Conservation (phyloP, 306 rosid species). For the Bauhinia variegata region DNA sequence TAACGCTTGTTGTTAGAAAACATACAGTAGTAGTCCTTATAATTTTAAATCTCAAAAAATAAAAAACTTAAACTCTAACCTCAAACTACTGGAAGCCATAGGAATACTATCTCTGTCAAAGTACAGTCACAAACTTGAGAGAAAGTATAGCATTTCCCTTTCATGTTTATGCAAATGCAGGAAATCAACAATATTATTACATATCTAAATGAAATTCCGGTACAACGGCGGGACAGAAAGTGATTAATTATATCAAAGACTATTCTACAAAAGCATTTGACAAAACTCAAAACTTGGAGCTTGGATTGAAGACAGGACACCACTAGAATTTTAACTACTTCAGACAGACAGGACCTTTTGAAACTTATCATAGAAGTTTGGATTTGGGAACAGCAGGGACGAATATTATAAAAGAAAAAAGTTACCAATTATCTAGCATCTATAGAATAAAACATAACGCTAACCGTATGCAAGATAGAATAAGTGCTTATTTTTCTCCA, state of each 20-base stretch:
- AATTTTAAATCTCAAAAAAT: background rate
- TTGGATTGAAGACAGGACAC: background rate
- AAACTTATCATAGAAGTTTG: background rate
- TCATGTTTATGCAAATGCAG: background rate
- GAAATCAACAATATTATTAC: slow-evolving; percentile 15
- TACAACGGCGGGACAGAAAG: slow-evolving; percentile 10
- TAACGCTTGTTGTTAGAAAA: background rate
- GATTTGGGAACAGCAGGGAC: background rate
- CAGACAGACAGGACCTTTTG: too few species aligned
- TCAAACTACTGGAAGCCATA: background rate
- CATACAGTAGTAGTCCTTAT: background rate
- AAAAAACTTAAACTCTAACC: background rate
- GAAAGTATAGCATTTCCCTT: background rate
- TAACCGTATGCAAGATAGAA: background rate
- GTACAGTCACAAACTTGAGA: background rate
- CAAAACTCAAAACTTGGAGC: background rate
- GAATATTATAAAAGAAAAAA: background rate
- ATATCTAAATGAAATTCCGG: slow-evolving; percentile 3
- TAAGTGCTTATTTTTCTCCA: too few species aligned
- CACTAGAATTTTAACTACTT: background rate
- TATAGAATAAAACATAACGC: background rate
- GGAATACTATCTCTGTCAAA: slow-evolving; percentile 14
- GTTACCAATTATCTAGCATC: background rate
- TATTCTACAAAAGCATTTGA: background rate
- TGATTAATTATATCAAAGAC: slow-evolving; percentile 1